phyloP scores from a whole-genome alignment of 768 basidiomycete species.

The Peribolospora kevripleyi region DNA sequence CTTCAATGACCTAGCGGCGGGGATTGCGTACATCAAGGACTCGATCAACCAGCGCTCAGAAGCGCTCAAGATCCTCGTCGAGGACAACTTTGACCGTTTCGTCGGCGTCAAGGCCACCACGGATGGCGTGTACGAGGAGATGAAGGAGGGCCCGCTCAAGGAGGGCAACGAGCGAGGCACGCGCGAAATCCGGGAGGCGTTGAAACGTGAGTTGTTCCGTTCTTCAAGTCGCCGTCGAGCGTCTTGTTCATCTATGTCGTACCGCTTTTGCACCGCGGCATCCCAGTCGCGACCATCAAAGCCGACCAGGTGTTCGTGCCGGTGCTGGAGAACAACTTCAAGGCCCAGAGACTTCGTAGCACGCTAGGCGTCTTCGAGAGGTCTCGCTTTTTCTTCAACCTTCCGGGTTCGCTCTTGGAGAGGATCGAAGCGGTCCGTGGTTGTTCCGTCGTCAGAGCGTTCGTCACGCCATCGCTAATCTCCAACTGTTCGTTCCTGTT shows the following conservation, averaged over 20 bases:
- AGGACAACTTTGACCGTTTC: slow-evolving; percentile 94
- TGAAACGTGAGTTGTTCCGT: slow-evolving; percentile 40
- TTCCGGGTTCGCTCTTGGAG: slow-evolving; percentile 74
- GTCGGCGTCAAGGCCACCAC: slow-evolving; percentile 90
- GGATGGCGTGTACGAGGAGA: slow-evolving; percentile 84
- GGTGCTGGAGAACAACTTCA: slow-evolving; percentile 80
- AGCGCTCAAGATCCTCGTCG: slow-evolving; percentile 80
- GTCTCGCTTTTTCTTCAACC: slow-evolving; percentile 93
- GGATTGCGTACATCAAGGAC: slow-evolving; percentile 44
- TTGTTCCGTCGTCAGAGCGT: not conserved
- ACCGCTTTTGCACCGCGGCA: not conserved
- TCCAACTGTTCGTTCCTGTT: not conserved
- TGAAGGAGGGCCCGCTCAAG: slow-evolving; percentile 67
- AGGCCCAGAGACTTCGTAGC: slow-evolving; percentile 72
- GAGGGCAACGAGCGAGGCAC: slow-evolving; percentile 58
- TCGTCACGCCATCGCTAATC: not conserved
- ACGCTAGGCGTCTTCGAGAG: slow-evolving; percentile 88
- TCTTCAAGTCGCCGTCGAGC: not conserved
- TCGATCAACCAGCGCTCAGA: slow-evolving; percentile 78
- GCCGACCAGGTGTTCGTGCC: slow-evolving; percentile 91
- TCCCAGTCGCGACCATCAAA: slow-evolving; percentile 60
- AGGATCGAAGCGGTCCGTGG: slow-evolving; percentile 56
- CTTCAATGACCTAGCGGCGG: slow-evolving; percentile 64
- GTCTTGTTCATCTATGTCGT: not conserved
- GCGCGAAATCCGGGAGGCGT: slow-evolving; percentile 49